A percentile compares a stretch with the other conserved stretches of the same genome.
Evolutionary conservation across 1,139 yeast genomes (phyloP).

Genomic region (Pneumocystis carinii): DNA sequence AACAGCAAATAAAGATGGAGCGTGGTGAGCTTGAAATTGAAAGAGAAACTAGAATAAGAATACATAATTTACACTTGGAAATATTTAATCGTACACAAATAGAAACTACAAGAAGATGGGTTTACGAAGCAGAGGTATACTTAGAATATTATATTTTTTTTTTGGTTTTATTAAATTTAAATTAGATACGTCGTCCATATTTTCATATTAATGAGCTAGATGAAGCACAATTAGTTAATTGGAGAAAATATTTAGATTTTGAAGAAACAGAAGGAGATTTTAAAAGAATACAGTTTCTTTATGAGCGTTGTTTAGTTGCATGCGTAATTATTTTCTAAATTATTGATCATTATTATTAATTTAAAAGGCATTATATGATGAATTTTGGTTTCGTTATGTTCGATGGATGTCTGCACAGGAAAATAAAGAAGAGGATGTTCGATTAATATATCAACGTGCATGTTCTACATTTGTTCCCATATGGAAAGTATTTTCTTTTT

Average conservation of each 20-base stretch:
- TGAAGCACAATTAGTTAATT: conserved; percentile 36
- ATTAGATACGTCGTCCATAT: conserved; percentile 34
- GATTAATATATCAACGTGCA: conserved; percentile 24
- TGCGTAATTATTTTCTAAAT: conserved; percentile 14
- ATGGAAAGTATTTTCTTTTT: conserved; percentile 6
- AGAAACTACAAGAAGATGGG: conserved; percentile 45
- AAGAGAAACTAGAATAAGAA: conserved; percentile 21
- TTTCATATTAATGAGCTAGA: conserved; percentile 33
- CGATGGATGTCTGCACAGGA: conserved; percentile 27
- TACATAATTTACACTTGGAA: conserved; percentile 27
- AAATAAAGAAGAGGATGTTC: conserved; percentile 17
- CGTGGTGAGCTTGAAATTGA: conserved; percentile 18
- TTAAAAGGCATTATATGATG: conserved; percentile 37
- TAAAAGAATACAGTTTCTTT: conserved; percentile 30
- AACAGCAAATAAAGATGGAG: conserved; percentile 11
- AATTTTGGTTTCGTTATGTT: conserved; percentile 49
- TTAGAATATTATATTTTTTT: not conserved
- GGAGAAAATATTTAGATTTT: conserved; percentile 49
- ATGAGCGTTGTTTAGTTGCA: conserved; percentile 36
- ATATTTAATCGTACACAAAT: conserved; percentile 47
- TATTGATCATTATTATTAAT: conserved; percentile 21
- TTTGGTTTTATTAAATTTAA: not conserved
- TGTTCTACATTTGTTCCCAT: conserved; percentile 22
- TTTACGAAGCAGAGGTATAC: conserved; percentile 36
- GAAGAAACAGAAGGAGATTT: conserved; percentile 29